Evolutionary conservation across 805 yeast species (phyloP).

Genomic region (Candida ulmi): DNA sequence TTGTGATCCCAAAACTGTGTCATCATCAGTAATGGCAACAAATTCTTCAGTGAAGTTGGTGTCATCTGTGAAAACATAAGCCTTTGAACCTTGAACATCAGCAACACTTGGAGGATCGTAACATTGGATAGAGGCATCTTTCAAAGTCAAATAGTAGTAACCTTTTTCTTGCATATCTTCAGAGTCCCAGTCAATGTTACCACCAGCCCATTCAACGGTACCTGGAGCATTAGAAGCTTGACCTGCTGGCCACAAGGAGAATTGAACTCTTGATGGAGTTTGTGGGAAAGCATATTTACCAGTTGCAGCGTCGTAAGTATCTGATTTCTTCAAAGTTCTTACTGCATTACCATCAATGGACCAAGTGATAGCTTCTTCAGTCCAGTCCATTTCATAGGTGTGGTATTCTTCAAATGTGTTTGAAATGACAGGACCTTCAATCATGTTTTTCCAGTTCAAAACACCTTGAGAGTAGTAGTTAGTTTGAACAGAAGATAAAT

Average conservation of each 20-base stretch:
- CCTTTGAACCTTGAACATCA: conserved; percentile 35
- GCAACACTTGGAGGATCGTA: conserved; percentile 44
- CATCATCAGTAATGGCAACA: conserved; percentile 57
- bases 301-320: conserved; percentile 59
- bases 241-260: conserved; percentile 81
- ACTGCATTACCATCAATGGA: conserved; percentile 59
- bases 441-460: conserved; percentile 59
- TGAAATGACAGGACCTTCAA: conserved; percentile 34
- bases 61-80: conserved; percentile 50
- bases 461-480: conserved; percentile 78
- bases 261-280: conserved; percentile 68
- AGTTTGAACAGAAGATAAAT: conserved; percentile 61
- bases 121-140: conserved; percentile 56
- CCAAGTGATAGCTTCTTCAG: conserved; percentile 68
- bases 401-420: conserved; percentile 64
- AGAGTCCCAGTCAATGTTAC: conserved; percentile 77
- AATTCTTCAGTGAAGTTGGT: conserved; percentile 41
- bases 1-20: conserved; percentile 51
- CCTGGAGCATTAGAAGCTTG: conserved; percentile 44
- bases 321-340: conserved; percentile 57
- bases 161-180: conserved; percentile 69
- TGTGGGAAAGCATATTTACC: conserved; percentile 58
- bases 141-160: conserved; percentile 65
- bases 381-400: conserved; percentile 77
- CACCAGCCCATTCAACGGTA: conserved; percentile 85